Evolutionary conservation across 2,329 filamentous ascomycete genomes (phyloP).

Genomic region (Lachnellula occidentalis): DNA sequence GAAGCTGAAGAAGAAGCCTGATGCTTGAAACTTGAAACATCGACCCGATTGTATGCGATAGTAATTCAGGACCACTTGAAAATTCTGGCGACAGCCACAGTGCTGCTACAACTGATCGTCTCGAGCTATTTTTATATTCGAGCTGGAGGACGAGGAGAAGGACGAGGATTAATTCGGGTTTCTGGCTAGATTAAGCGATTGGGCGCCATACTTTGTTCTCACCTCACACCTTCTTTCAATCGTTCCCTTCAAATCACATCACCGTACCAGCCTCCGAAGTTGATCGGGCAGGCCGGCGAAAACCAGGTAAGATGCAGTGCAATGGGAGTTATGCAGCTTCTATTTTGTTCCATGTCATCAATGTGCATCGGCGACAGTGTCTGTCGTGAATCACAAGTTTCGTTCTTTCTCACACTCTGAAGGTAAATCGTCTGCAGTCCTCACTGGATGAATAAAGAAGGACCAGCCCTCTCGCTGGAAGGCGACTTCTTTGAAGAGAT

Average conservation of each 20-base stretch:
- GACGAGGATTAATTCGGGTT: background rate
- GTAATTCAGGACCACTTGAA: background rate
- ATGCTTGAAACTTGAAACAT: background rate
- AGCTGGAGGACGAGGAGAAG: background rate
- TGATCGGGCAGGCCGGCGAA: background rate
- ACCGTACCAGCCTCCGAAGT: background rate
- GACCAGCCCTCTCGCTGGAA: constrained; percentile 11
- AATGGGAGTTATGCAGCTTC: constrained; percentile 1
- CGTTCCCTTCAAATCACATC: background rate
- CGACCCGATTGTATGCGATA: background rate
- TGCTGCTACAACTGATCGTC: background rate
- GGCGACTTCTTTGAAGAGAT: constrained; percentile 27
- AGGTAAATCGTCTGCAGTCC: background rate
- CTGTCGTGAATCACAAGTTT: constrained; percentile 6
- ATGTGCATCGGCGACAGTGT: constrained; percentile 12
- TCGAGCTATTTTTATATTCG: background rate
- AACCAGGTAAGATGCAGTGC: constrained; percentile 6
- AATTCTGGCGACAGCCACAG: background rate
- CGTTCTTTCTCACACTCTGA: background rate
- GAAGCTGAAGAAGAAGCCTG: constrained; percentile 2
- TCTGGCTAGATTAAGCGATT: background rate
- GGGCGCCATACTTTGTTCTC: background rate
- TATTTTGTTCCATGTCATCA: constrained; percentile 16
- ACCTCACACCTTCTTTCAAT: background rate
- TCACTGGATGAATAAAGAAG: constrained; percentile 17